phyloP scores from a whole-genome alignment of 768 basidiomycete species.

The Suillus sp. region DNA sequence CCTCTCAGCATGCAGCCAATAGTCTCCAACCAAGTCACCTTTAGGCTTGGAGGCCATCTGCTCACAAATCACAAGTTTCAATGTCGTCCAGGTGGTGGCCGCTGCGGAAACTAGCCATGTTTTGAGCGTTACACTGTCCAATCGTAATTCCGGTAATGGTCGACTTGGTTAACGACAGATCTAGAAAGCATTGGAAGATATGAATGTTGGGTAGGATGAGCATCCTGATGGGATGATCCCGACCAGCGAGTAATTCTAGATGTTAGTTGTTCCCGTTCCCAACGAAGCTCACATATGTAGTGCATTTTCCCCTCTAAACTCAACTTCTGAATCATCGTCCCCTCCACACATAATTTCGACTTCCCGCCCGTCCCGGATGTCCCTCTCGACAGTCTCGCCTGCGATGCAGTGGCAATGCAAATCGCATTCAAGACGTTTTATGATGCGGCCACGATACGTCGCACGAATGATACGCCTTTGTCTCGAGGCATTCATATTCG shows the following conservation, averaged over 20 bases:
- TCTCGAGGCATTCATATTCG: too few species aligned
- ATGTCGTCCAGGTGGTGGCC: too few species aligned
- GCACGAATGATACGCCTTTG: too few species aligned
- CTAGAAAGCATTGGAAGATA: constrained; percentile 9
- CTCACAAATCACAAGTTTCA: too few species aligned
- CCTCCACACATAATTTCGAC: constrained; percentile 14
- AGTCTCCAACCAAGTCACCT: too few species aligned
- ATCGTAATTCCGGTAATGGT: not conserved
- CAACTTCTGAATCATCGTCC: constrained; percentile 22
- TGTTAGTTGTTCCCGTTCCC: too few species aligned
- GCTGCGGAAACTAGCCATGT: too few species aligned
- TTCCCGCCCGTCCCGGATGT: constrained; percentile 14
- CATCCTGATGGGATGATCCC: constrained; percentile 25
- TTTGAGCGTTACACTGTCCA: too few species aligned
- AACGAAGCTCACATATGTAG: not conserved
- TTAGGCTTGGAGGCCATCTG: too few species aligned
- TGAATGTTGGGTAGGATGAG: constrained; percentile 18
- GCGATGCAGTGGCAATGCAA: constrained; percentile 2
- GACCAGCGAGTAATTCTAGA: constrained; percentile 16
- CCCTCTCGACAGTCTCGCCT: constrained; percentile 21
- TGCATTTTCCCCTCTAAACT: constrained; percentile 22
- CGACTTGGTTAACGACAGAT: not conserved
- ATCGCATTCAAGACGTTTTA: too few species aligned
- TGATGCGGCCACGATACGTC: constrained; percentile 6
- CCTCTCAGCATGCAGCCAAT: too few species aligned